Base-by-base conservation (phyloP, 2,329 filamentous ascomycete species). In the Stachybotrys chartarum region DNA sequence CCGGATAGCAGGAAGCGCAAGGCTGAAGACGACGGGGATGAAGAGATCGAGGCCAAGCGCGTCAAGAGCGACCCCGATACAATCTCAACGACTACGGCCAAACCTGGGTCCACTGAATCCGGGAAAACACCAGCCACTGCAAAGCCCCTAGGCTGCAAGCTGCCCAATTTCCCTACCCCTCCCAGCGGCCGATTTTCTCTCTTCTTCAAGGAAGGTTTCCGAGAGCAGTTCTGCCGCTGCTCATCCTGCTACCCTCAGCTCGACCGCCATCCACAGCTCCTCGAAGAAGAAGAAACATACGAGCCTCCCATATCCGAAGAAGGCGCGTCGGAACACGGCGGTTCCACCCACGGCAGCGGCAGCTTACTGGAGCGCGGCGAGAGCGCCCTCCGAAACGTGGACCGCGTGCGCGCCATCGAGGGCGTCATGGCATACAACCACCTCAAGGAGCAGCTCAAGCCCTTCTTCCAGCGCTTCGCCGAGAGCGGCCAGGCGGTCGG, bases 401-500 rank as follows among this genome's bases (percentile, higher is more conserved):
- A 99, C 68, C 88, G 94, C 2, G 93, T 97, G 7, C 82, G 87
- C 14, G 94, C 94, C 5, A 96, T 99, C 55, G 90, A 99, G 70
- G 94, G 94, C 16, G 93, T 96, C 50, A 97, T 97, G 91, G 93
- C 92, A 0, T 99, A 97, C 73, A 97, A 97, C 65, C 88, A 96
- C 65, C 81, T 99, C 57, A 94, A 95, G 67, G 92, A 97, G 66
- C 92, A 93, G 68, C 84, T 99, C n/a, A 96, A 93, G 77, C 86
- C 87, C 0, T 97, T 99, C 69, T 84, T 99, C 65, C 85, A 92
- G 72, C 88, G 95, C 48, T 99, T 96, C 69, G 94, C 94, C 0
- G 91, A 97, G 68, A 95, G 87, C 59, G 93, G 93, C 1, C 78
- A 89, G 70, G 86, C 90, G 0, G 92, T 99, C 24, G 87, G 91